Conservation (phyloP, 495 filamentous ascomycete genomes). For the Penicillium roqueforti region DNA sequence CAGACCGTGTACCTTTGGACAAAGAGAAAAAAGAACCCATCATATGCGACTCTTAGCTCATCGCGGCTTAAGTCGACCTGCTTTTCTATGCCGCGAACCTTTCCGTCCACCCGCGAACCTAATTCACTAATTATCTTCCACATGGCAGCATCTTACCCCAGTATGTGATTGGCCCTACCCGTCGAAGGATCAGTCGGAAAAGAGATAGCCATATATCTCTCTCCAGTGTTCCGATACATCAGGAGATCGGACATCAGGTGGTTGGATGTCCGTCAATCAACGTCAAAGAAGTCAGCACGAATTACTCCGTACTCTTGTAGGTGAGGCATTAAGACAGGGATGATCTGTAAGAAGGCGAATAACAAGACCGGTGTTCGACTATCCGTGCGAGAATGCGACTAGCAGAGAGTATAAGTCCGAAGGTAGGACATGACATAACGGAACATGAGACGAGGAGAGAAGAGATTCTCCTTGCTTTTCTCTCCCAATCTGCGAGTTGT, state of each 20-base stretch:
- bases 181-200: conserved; percentile 13
- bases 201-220: background rate
- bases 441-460: conserved; percentile 5
- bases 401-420: conserved; percentile 4
- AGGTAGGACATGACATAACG: conserved; percentile 30
- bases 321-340: conserved; percentile 11
- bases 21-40: conserved; percentile 7
- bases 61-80: conserved; percentile 17
- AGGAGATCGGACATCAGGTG: conserved; percentile 23
- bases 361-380: background rate
- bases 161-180: conserved; percentile 1
- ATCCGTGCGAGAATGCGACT: conserved; percentile 1
- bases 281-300: conserved; percentile 1
- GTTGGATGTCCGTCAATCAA: conserved; percentile 24
- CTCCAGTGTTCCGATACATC: conserved; percentile 14
- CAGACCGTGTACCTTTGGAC: conserved; percentile 5
- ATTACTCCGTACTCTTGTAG: background rate
- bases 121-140: conserved; percentile 5
- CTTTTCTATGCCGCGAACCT: conserved; percentile 21
- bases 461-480: conserved; percentile 23
- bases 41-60: conserved; percentile 6
- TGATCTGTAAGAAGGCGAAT: conserved; percentile 1
- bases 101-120: conserved; percentile 23
- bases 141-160: background rate
- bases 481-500: background rate